Percentiles rank a stretch among this genome's conserved stretches.
These are phyloP conservation scores for Tulasnella sp. DNA, from an alignment of 768 basidiomycete genomes.

Conservation along the genomic window DNA sequence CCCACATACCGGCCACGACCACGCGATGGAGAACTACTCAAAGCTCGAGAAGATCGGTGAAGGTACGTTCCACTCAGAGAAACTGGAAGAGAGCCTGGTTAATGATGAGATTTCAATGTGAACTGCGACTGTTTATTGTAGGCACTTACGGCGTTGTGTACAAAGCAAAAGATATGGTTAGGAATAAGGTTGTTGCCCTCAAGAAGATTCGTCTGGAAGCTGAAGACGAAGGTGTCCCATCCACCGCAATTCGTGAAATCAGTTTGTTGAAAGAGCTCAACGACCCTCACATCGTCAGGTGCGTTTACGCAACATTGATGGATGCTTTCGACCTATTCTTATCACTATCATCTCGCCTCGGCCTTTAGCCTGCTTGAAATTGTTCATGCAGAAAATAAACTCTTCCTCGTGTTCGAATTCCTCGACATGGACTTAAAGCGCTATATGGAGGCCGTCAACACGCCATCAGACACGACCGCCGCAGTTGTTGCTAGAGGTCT, in stretches of 20 bases:
- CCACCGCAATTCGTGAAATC: conserved; percentile 96
- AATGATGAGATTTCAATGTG: too few relatives aligned
- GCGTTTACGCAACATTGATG: conserved; percentile 17
- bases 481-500: conserved; percentile 3
- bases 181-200: conserved; percentile 78
- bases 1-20: background rate
- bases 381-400: conserved; percentile 91
- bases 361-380: conserved; percentile 74
- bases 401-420: conserved; percentile 97
- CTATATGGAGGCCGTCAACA: conserved; percentile 74
- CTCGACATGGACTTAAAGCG: conserved; percentile 93
- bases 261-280: conserved; percentile 92
- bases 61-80: conserved; percentile 41
- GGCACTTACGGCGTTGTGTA: conserved; percentile 98
- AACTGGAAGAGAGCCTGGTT: background rate
- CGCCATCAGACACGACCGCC: background rate
- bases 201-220: conserved; percentile 99
- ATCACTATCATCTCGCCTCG: too few relatives aligned
- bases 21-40: conserved; percentile 54
- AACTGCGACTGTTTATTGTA: conserved; percentile 28
- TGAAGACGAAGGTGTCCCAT: conserved; percentile 97
- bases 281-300: conserved; percentile 91
- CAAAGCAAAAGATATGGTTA: conserved; percentile 76
- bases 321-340: background rate
- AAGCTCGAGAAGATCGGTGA: conserved; percentile 92